Evolutionary conservation across 805 yeast species (phyloP).

Genomic region (Candida silvicultrix): DNA sequence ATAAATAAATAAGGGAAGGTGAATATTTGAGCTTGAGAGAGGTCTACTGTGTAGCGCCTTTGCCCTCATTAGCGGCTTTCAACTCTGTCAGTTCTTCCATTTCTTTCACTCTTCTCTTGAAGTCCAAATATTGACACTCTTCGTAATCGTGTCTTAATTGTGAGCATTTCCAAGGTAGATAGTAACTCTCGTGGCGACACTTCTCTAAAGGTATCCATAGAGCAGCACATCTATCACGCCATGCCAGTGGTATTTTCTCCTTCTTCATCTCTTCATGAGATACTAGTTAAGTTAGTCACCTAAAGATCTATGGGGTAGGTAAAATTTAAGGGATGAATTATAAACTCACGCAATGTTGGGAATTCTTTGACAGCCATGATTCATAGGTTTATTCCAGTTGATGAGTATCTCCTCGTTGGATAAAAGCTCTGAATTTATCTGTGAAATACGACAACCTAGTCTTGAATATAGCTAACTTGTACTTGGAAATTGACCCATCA

Average conservation of each 20-base stretch:
- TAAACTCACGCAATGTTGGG: background rate
- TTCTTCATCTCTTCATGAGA: slow-evolving; percentile 81
- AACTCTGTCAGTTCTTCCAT: slow-evolving; percentile 46
- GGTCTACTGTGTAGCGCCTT: background rate
- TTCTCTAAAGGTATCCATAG: slow-evolving; percentile 53
- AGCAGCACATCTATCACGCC: slow-evolving; percentile 79
- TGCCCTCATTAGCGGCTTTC: background rate
- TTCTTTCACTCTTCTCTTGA: slow-evolving; percentile 73
- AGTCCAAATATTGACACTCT: slow-evolving; percentile 78
- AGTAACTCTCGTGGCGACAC: slow-evolving; percentile 52
- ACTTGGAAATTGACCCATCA: no score
- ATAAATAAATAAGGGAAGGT: background rate
- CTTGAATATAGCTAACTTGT: no score
- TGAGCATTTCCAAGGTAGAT: slow-evolving; percentile 65
- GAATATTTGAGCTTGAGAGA: background rate
- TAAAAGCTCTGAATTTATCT: no score
- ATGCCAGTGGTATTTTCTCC: slow-evolving; percentile 68
- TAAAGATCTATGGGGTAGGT: background rate
- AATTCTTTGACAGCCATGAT: background rate
- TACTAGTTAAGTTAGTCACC: slow-evolving; percentile 32
- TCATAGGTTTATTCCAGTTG: background rate
- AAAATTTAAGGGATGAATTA: slow-evolving; percentile 1
- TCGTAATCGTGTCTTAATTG: slow-evolving; percentile 81
- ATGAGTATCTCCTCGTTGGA: no score
- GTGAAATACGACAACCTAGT: no score